phyloP scores from a whole-genome alignment of 148 eudicot genomes.

The Nepenthes gracilis region DNA sequence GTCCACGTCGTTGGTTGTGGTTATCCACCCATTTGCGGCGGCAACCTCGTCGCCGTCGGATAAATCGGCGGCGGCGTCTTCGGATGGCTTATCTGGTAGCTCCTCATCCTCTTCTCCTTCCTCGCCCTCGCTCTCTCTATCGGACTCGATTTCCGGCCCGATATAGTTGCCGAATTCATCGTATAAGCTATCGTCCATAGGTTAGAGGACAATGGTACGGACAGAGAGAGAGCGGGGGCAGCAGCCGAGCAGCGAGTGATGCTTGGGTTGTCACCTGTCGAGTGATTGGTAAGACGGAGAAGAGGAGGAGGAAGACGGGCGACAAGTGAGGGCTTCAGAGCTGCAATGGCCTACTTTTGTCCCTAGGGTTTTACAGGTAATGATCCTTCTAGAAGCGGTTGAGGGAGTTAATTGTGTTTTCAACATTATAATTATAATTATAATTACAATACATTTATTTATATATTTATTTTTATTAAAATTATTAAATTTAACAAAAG shows the following conservation, averaged over 20 bases:
- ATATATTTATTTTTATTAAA: too few species aligned
- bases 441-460: too few species aligned
- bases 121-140: constrained; percentile 52
- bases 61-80: constrained; percentile 38
- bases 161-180: constrained; percentile 99
- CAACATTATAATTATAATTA: too few species aligned
- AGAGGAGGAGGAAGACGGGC: too few species aligned
- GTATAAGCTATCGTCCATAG: constrained; percentile 88
- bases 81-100: constrained; percentile 27
- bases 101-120: constrained; percentile 23
- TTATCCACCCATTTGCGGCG: constrained; percentile 65
- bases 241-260: neutral
- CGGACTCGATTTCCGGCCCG: constrained; percentile 96
- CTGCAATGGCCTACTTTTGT: too few species aligned
- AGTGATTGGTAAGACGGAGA: too few species aligned
- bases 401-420: too few species aligned
- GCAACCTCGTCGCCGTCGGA: constrained; percentile 31
- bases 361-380: too few species aligned
- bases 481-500: too few species aligned
- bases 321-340: too few species aligned
- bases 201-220: neutral
- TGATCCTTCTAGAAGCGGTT: too few species aligned
- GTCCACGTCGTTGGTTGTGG: constrained; percentile 54
- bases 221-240: constrained; percentile 5
- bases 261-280: too few species aligned